Base-by-base conservation (phyloP, 495 filamentous ascomycete species). In the Aspergillus hancockii region DNA sequence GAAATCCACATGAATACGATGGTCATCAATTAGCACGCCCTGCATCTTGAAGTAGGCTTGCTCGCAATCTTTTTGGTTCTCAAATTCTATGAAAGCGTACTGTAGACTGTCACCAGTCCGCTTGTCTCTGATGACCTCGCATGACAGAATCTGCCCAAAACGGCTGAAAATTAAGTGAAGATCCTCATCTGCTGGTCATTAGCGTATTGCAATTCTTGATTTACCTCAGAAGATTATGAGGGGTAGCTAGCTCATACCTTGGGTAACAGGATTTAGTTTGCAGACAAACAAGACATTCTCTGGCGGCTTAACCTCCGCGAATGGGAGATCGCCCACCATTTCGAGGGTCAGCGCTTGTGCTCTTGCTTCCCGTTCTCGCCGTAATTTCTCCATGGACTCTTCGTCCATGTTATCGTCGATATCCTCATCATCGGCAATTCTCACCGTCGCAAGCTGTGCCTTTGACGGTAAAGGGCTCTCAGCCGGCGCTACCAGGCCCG, bases 41-140 rank as follows among this genome's bases (percentile, higher is more conserved):
- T 98, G 90, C 94, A 98, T 98, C 75, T 98, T 98, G 76, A 93
- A 93, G 67, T 98, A 98, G 14, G 94, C 94, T 53, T 92, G 89
- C 75, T 98, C 94, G 71, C 93, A 98, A 59, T 90, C 88, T 63
- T 89, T 85, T 69, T 96, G 91, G 18, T 96, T 85, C 55, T 92
- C 91, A 65, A 95, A 98, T 72, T 98, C 94, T 67, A 98, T 93
- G 62, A 98, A 98, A 1, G 95, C 92, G 72, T 98, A 98, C 70
- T 98, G 94, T 40, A 98, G 75, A 66, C 92, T 96, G 70, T 98
- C 94, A 1, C 92, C 91, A 0, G 93, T 97, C 58, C 91, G 90
- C 65, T 89, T 91, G 70, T 98, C 94, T 30, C 95, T 85, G 61
- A 98, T 97, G 19, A 98, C 90, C 75, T 98, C 94, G 74, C 94